Base-by-base conservation (phyloP, 2,329 filamentous ascomycete species). In the Torrubiellomyces zombiae region DNA sequence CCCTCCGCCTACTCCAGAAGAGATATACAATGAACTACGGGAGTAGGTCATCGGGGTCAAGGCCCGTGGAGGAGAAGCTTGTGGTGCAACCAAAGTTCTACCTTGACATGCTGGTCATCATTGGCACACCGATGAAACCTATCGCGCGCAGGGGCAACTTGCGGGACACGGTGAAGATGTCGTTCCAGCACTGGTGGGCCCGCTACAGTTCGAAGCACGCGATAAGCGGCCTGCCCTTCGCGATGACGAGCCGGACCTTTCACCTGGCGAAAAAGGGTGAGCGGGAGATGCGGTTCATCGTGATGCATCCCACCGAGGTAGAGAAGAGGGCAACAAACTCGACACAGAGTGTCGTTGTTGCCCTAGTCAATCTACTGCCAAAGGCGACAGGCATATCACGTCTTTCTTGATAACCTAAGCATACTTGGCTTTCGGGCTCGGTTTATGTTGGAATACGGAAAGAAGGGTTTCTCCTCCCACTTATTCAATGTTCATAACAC, bases 1-100 rank as follows among this genome's bases (percentile, higher is more conserved):
- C 18, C 9, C 20, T 23, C n/a, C n/a, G 19, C 4, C 12, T 21
- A 12, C 15, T 19, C 18, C 18, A 18, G 16, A 11, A 25, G 8
- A 16, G 23, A n/a, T 25, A 20, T 13, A 20, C 26, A 10, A 26
- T 26, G 7, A 18, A 26, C 18, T 26, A 26, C 24, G 24, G 24
- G 15, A 16, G 24, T 20, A 10, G 18, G 14, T 8, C 24, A 6
- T 7, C 16, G 9, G 24, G 24, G 12, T 26, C 24, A 9, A 13
- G 15, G 14, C 24, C 24, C 10, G 18, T 18, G 6, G 15, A 14
- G 19, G 16, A 7, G 7, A 21, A 4, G 4, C 8, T 8, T n/a
- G 18, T 8, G n/a, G 8, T 8, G 8, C n/a, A 19, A 8, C 18
- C 18, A 19, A 19, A 8, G 8, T 19, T 19, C n/a, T n/a, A 19